Percentiles rank a stretch among this genome's conserved stretches.
phyloP scores from a whole-genome alignment of 805 yeast genomes.

The Yueomyces sinensis region DNA sequence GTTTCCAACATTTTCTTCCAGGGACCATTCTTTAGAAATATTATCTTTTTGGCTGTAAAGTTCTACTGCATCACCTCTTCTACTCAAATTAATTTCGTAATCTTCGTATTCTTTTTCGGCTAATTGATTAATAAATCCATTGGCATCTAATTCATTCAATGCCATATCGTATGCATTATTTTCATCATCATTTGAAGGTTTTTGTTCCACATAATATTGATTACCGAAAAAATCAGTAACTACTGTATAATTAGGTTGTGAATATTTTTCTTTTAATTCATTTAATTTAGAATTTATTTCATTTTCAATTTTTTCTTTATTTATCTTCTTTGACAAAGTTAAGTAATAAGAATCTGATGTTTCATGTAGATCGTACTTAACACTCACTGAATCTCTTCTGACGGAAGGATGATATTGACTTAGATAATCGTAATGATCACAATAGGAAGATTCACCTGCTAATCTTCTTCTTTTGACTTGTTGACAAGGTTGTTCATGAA shows the following conservation, averaged over 20 bases:
- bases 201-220: slow-evolving; percentile 20
- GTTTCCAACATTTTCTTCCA: not conserved
- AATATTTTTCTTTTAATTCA: slow-evolving; percentile 2
- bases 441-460: not conserved
- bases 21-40: not conserved
- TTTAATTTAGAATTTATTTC: slow-evolving; percentile 7
- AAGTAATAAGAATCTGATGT: not conserved
- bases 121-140: slow-evolving; percentile 9
- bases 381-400: too few relatives aligned
- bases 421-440: too few relatives aligned
- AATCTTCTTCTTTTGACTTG: not conserved
- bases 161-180: slow-evolving; percentile 10
- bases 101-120: slow-evolving; percentile 17
- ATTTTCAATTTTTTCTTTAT: slow-evolving; percentile 9
- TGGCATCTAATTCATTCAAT: slow-evolving; percentile 10
- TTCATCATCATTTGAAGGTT: slow-evolving; percentile 5
- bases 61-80: slow-evolving; percentile 10
- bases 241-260: slow-evolving; percentile 11
- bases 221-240: slow-evolving; percentile 19
- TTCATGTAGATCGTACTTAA: too few relatives aligned
- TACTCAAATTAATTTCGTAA: slow-evolving; percentile 16
- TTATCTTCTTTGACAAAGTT: slow-evolving; percentile 6
- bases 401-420: too few relatives aligned
- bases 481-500: not conserved
- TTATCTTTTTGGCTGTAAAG: not conserved